phyloP scores from a whole-genome alignment of 345 rosid genomes.

The Mercurialis annua region DNA sequence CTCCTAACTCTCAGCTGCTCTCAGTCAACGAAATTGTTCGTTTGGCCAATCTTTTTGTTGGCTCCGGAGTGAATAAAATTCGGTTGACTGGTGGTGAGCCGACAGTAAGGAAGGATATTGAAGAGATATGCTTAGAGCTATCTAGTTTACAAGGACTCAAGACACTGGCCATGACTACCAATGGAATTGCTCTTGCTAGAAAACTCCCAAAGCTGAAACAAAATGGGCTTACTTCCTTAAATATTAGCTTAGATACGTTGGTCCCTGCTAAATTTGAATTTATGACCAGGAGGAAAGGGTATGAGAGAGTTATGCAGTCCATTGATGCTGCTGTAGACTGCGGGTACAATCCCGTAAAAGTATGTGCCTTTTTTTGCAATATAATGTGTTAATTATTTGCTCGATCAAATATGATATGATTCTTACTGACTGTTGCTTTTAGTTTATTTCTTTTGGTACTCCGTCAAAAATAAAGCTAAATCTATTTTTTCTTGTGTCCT shows the following conservation, averaged over 20 bases:
- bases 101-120: conserved; percentile 74
- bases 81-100: conserved; percentile 98
- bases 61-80: conserved; percentile 83
- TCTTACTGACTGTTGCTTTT: not conserved
- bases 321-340: conserved; percentile 71
- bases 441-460: not conserved
- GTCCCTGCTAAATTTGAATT: conserved; percentile 90
- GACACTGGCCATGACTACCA: conserved; percentile 77
- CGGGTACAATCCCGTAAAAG: conserved; percentile 90
- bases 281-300: conserved; percentile 83
- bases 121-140: conserved; percentile 61
- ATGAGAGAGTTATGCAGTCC: conserved; percentile 69
- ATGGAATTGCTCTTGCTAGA: conserved; percentile 78
- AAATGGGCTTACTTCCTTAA: conserved; percentile 62
- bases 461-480: not conserved
- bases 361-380: conserved; percentile 20
- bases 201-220: conserved; percentile 78
- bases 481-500: not conserved
- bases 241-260: conserved; percentile 83
- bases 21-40: conserved; percentile 61
- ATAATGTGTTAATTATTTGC: not conserved
- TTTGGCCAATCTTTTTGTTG: conserved; percentile 68
- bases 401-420: not conserved
- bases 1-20: conserved; percentile 62
- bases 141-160: conserved; percentile 79